Evolutionary conservation across 208 protist genomes (phyloP), one percentile per base, ranked within the genome.

Genomic region (Leishmania lainsoni): DNA sequence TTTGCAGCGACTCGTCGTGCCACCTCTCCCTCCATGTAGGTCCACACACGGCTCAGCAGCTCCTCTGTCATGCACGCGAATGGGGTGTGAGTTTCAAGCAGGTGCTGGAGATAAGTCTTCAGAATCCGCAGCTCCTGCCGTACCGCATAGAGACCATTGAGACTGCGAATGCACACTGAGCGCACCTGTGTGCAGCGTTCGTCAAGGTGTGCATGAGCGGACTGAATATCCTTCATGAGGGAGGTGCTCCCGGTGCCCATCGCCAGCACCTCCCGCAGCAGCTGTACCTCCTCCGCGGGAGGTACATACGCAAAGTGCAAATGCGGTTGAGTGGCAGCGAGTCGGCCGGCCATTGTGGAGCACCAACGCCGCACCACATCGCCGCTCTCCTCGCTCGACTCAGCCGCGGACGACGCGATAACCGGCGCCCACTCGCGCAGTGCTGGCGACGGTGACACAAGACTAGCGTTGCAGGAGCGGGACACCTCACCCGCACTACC

Each of bases 201-300:
- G n/a, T 90, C 76, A 4, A 96, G 84, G 6, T 20, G 58, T 5
- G 71, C 75, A 3, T 81, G 84, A 61, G 86, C 90, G 45, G 78
- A 78, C 12, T 85, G 78, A 42, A 95, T 83, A 70, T 95, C 93
- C 26, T 75, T 78, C 87, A 94, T 87, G 20, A 96, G 75, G 16
- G 80, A 85, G 14, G 86, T 85, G 80, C 87, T 91, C 9, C 85
- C 90, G 6, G 92, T 93, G 29, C 93, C 93, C 89, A 96, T 95
- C 6, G 87, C 84, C 35, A 95, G 86, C 80, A 94, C 90, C 32
- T 91, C 85, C n/a, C 89, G 90, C 69, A 96, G 91, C 72, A 96
- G 75, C 72, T 77, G 58, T 61, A 95, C 86, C 77, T 96, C 93
- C 78, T 92, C 88, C 12, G 48, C 65, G 5, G 93, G 93, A 8